phyloP scores from a whole-genome alignment of 2,329 filamentous ascomycete genomes.

The Hypoxylon sp. region DNA sequence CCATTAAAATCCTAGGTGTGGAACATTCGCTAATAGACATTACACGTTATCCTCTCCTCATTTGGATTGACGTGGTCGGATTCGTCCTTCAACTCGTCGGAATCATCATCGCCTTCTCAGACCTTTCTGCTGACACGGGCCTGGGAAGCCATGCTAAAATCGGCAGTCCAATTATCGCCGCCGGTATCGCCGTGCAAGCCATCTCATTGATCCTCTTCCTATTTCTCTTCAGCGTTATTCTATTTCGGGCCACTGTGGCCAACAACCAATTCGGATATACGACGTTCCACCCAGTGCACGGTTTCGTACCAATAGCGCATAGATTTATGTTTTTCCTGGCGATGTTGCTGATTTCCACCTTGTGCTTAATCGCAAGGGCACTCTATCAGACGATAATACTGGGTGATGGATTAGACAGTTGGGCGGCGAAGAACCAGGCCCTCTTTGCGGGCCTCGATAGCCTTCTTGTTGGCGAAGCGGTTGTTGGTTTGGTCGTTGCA shows the following conservation, averaged over 20 bases:
- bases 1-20: constrained; percentile 49
- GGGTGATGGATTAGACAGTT: constrained; percentile 48
- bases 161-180: constrained; percentile 47
- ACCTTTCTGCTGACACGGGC: constrained; percentile 38
- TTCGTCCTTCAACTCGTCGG: constrained; percentile 51
- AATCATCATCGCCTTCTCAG: constrained; percentile 50
- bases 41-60: constrained; percentile 45
- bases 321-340: constrained; percentile 51
- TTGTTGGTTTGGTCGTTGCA: constrained; percentile 50
- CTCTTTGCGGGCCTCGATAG: constrained; percentile 53
- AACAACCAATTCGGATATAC: constrained; percentile 51
- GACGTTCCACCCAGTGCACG: constrained; percentile 50
- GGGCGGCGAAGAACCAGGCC: constrained; percentile 47
- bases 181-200: constrained; percentile 50
- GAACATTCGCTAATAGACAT: constrained; percentile 52
- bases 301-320: constrained; percentile 47
- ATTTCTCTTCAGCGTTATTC: constrained; percentile 46
- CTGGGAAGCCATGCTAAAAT: constrained; percentile 33
- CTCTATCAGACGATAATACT: constrained; percentile 50
- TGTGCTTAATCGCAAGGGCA: constrained; percentile 49
- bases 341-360: constrained; percentile 46
- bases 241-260: constrained; percentile 45
- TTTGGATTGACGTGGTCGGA: constrained; percentile 49
- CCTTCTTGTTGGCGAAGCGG: constrained; percentile 51
- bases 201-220: constrained; percentile 47